Conservation (phyloP, 2,329 filamentous ascomycete species). For the Hypoxylon sp. region DNA sequence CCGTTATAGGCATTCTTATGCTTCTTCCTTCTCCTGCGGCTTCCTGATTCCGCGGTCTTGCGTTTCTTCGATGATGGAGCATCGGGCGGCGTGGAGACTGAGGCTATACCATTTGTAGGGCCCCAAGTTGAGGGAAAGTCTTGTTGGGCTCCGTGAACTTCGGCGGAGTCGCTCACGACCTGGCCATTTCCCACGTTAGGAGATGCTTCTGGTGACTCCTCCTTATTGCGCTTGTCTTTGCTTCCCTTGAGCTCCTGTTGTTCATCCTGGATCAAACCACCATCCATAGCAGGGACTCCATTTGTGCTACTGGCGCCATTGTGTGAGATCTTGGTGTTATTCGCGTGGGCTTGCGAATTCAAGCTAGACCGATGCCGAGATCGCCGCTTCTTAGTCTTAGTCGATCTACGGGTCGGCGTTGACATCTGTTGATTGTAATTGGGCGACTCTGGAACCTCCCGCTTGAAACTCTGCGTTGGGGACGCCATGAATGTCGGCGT, state of each 20-base stretch:
- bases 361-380: constrained; percentile 51
- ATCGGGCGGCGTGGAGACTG: constrained; percentile 7
- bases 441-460: constrained; percentile 31
- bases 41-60: constrained; percentile 27
- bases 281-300: neutral
- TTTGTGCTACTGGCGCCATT: constrained; percentile 4
- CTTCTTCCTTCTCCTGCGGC: constrained; percentile 32
- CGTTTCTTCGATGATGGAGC: constrained; percentile 35
- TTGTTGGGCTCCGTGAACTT: constrained; percentile 4
- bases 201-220: constrained; percentile 28
- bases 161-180: neutral
- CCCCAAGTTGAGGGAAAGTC: neutral
- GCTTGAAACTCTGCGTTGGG: neutral
- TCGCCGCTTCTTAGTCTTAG: constrained; percentile 48
- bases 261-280: neutral
- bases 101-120: neutral
- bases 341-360: neutral
- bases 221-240: constrained; percentile 33
- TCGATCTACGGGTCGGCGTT: constrained; percentile 2
- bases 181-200: constrained; percentile 27
- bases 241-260: constrained; percentile 28
- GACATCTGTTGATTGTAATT: constrained; percentile 15
- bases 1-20: constrained; percentile 28
- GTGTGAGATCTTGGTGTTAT: constrained; percentile 10
- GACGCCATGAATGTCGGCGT: constrained; percentile 6